Percentiles rank a stretch among this genome's conserved stretches.
phyloP scores from a whole-genome alignment of 2,329 filamentous ascomycete genomes.

The Passalora sequoiae region DNA sequence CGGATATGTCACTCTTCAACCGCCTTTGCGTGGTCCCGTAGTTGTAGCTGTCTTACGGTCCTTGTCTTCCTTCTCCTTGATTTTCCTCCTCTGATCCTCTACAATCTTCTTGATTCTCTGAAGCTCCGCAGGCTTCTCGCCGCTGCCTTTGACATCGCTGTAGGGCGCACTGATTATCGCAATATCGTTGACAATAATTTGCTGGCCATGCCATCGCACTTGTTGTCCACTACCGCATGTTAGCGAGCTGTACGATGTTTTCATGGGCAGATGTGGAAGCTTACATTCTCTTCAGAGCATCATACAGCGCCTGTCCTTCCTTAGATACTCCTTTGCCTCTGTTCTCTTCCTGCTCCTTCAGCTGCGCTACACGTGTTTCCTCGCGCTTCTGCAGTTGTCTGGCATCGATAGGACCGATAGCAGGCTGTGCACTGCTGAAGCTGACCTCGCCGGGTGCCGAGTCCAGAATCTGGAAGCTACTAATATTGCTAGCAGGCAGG shows the following conservation, averaged over 20 bases:
- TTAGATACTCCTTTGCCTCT: slow-evolving; percentile 56
- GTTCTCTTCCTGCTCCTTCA: slow-evolving; percentile 54
- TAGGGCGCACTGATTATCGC: slow-evolving; percentile 58
- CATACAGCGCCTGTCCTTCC: slow-evolving; percentile 60
- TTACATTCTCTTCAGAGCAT: slow-evolving; percentile 55
- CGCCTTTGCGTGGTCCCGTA: slow-evolving; percentile 22
- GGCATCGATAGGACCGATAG: slow-evolving; percentile 50
- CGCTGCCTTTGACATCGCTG: slow-evolving; percentile 49
- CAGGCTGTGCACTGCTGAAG: slow-evolving; percentile 42
- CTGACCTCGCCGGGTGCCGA: slow-evolving; percentile 38
- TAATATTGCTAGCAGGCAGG: slow-evolving; percentile 56
- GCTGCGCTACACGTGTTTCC: slow-evolving; percentile 50
- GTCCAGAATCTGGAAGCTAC: slow-evolving; percentile 52
- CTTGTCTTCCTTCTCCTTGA: slow-evolving; percentile 28
- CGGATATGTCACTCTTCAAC: too few species aligned
- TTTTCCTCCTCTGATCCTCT: slow-evolving; percentile 44
- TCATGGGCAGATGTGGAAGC: too few species aligned
- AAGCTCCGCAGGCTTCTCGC: slow-evolving; percentile 40
- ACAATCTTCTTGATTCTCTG: slow-evolving; percentile 43
- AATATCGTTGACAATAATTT: slow-evolving; percentile 57
- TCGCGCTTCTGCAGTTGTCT: slow-evolving; percentile 52
- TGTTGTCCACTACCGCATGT: slow-evolving; percentile 36
- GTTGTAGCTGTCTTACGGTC: slow-evolving; percentile 21
- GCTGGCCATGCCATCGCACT: slow-evolving; percentile 54
- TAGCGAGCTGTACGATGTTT: too few species aligned